Base-by-base conservation (phyloP, 2,329 filamentous ascomycete species). In the Phoma sp. region DNA sequence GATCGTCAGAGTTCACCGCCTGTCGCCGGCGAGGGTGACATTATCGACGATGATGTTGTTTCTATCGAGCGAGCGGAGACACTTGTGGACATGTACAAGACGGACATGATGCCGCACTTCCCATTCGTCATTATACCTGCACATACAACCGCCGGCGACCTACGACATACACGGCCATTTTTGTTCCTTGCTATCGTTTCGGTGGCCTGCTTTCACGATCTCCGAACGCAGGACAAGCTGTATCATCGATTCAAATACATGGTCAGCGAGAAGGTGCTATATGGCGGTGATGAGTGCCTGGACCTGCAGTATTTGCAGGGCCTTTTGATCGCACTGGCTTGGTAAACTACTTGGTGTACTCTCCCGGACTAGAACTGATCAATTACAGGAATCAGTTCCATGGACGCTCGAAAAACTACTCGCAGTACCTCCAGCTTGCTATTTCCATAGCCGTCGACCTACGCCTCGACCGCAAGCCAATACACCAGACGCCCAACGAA, bases 21-120 rank as follows among this genome's bases (percentile, higher is more conserved):
- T 9, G 46, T 53, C n/a, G 46, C 57, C n/a, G 34, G 47, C 29
- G 59, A 67, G 39, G 60, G 61, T 57, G 69, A 71, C 47, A 54
- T 70, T 21, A 59, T 72, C 38, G 67, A 70, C 50, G 60, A 67
- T 38, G 67, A 67, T 29, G 56, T 72, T 23, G 45, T 72, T 39
- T 63, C 64, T 4, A 47, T 62, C 4, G 67, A 72, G 52, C 55
- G 52, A 25, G 69, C 69, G 3, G 61, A 61, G 43, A 64, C 56
- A 11, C 60, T 74, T 33, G 51, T 75, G 15, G 62, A 71, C 15
- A 48, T 66, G 21, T 77, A 74, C 62, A 71, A 65, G 55, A 63
- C 60, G 4, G 65, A 64, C 10, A 73, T 77, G 66, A 74, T 69
- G 60, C 65, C 69, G 0, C 66, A 76, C 53, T 76, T 76, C 28